phyloP scores from a whole-genome alignment of 1,139 yeast genomes.

The Zygosaccharomyces pseudobailii region DNA sequence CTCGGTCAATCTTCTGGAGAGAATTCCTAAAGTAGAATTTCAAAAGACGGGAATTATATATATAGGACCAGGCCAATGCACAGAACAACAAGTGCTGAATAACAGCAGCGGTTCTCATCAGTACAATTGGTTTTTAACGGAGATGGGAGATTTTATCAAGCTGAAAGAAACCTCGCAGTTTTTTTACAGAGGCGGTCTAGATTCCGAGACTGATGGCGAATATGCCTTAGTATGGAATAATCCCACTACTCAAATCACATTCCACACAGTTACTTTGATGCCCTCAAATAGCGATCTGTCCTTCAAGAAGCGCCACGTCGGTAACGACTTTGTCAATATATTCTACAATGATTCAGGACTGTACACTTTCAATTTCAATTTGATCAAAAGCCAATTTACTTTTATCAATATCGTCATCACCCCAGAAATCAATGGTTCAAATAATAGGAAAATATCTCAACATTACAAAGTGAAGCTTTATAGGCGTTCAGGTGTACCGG shows the following conservation, averaged over 20 bases:
- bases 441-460: constrained; percentile 12
- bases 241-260: constrained; percentile 65
- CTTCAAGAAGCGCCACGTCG: constrained; percentile 76
- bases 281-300: constrained; percentile 50
- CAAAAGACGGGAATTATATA: constrained; percentile 77
- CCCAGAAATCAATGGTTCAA: constrained; percentile 43
- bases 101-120: constrained; percentile 62
- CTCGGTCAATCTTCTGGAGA: constrained; percentile 61
- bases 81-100: constrained; percentile 59
- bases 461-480: constrained; percentile 59
- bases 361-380: constrained; percentile 54
- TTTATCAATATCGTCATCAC: constrained; percentile 74
- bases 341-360: constrained; percentile 71
- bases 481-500: constrained; percentile 68
- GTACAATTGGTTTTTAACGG: constrained; percentile 54
- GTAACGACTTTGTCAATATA: constrained; percentile 77
- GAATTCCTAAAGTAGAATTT: constrained; percentile 73
- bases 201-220: constrained; percentile 66
- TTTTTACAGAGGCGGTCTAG: constrained; percentile 72
- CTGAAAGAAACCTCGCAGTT: constrained; percentile 51
- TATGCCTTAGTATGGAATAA: constrained; percentile 72
- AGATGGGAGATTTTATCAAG: constrained; percentile 55
- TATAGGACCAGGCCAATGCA: constrained; percentile 60
- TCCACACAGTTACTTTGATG: constrained; percentile 81
- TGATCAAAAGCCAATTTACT: constrained; percentile 74